Conservation (phyloP, 2,329 filamentous ascomycete genomes). For the Colletotrichum melonis region DNA sequence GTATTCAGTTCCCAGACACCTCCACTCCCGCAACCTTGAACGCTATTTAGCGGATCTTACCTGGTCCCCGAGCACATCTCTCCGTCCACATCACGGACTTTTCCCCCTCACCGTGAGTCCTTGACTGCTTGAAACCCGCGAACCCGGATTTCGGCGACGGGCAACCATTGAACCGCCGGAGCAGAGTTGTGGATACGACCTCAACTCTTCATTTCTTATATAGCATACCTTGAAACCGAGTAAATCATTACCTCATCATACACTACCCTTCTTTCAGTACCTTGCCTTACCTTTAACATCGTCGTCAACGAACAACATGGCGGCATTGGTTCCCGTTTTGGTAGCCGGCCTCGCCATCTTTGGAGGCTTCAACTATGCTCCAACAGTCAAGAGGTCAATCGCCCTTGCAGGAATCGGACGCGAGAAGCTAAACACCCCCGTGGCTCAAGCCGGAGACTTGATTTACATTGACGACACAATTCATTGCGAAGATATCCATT, state of each 20-base stretch:
- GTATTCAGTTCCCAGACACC: not conserved
- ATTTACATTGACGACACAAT: slow-evolving; percentile 61
- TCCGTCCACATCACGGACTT: not conserved
- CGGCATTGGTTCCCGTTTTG: slow-evolving; percentile 12
- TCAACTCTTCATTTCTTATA: not conserved
- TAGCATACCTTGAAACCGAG: not conserved
- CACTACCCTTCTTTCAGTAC: no score
- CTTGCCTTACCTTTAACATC: no score
- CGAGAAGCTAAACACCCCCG: slow-evolving; percentile 36
- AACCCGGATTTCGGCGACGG: not conserved
- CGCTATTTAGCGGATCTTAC: slow-evolving; percentile 17
- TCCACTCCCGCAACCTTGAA: slow-evolving; percentile 2
- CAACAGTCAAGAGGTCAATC: not conserved
- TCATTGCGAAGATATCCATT: slow-evolving; percentile 71
- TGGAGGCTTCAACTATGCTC: slow-evolving; percentile 19
- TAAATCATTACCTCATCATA: not conserved
- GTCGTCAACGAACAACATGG: not conserved
- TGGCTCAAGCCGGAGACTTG: slow-evolving; percentile 44
- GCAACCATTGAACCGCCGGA: no score
- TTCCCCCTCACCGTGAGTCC: not conserved
- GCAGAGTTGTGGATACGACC: not conserved
- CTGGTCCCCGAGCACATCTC: not conserved
- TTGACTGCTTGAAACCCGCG: not conserved
- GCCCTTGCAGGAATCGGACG: slow-evolving; percentile 44
- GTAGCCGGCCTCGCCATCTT: slow-evolving; percentile 26